Evolutionary conservation across 1,284 basidiomycete genomes (phyloP), one percentile per base, ranked within the genome.

Genomic region (Trichosporon coremiiforme): DNA sequence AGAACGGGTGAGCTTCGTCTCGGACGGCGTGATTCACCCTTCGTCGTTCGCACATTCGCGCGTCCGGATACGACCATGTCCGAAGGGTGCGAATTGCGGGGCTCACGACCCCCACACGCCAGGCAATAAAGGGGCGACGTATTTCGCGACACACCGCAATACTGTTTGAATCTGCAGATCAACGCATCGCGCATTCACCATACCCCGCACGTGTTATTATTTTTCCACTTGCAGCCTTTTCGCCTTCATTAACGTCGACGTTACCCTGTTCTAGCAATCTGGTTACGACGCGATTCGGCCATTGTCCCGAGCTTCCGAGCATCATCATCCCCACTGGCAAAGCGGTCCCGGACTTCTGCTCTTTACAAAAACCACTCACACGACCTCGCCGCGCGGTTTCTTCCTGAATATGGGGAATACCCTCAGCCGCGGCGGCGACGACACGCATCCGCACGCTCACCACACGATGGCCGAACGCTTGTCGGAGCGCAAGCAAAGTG

Each of bases 381-480:
- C 50, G 36, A 38, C 36, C 10, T 38, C 50, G 50, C 22, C 50
- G 50, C 50, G 50, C 50, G 50, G n/a, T 10, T 25, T 53, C 20
- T 53, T 25, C 41, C 47, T 22, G 47, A 53, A n/a, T 17, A 55
- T 29, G 55, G 55, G 29, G 29, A 57, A 17, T 12, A 15, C 10
- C 8, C 13, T 31, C 10, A 13, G 55, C n/a, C 55, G 55, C 29
- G 15, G 55, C 55, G 55, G 29, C 55, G n/a, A 15, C 55, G 25
- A 57, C 25, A 29, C 29, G 31, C 29, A 60, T 4, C 25, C 13
- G 7, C 25, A 57, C 25, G 3, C 55, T 9, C 57, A 31, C 57
- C 57, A 60, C 29, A n/a, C 57, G 15, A 60, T 60, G 57, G 57
- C 57, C 31, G 57, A 60, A 35, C 57, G 57, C 29, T 31, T 60